Percentiles rank a stretch among this genome's conserved stretches.
Evolutionary conservation across 2,329 filamentous ascomycete genomes (phyloP).

Genomic region (Tolypocladium tundrense): DNA sequence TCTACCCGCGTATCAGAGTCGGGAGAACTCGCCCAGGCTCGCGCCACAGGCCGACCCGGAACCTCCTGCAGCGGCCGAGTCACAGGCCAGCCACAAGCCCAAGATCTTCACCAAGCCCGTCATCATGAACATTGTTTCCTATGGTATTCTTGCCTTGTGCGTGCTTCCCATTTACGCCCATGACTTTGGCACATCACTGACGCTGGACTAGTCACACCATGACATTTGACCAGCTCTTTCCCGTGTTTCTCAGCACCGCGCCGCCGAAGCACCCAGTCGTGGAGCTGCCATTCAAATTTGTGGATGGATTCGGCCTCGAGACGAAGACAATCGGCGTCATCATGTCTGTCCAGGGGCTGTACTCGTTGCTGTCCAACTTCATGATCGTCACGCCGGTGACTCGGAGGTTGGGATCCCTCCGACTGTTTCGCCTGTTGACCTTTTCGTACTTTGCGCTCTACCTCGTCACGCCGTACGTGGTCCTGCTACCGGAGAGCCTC

Average conservation of each 20-base stretch:
- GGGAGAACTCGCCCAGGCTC: conserved; percentile 43
- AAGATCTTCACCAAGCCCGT: conserved; percentile 77
- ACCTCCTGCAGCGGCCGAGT: conserved; percentile 4
- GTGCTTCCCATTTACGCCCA: conserved; percentile 25
- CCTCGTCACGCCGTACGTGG: conserved; percentile 77
- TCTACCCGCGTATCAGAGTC: conserved; percentile 59
- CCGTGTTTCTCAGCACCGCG: conserved; percentile 75
- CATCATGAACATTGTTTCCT: conserved; percentile 76
- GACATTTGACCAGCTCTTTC: conserved; percentile 88
- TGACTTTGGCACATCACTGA: conserved; percentile 6
- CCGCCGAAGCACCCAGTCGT: conserved; percentile 37
- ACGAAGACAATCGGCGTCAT: conserved; percentile 81
- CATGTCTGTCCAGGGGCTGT: conserved; percentile 77
- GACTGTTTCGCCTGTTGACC: conserved; percentile 72
- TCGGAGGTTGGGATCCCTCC: conserved; percentile 64
- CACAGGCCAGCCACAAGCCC: conserved; percentile 5
- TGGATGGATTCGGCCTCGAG: conserved; percentile 72
- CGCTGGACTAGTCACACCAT: conserved; percentile 69
- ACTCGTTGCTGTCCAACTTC: conserved; percentile 80
- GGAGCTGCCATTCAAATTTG: conserved; percentile 76
- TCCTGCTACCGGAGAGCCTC: conserved; percentile 63
- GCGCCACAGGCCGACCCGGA: conserved; percentile 16
- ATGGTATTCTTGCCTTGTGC: conserved; percentile 91
- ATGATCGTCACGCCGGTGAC: conserved; percentile 75
- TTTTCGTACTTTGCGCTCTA: conserved; percentile 82